Evolutionary conservation across 352 stramenopile genomes (phyloP), one percentile per base, ranked within the genome.

Genomic region (Phytophthora ramorum): DNA sequence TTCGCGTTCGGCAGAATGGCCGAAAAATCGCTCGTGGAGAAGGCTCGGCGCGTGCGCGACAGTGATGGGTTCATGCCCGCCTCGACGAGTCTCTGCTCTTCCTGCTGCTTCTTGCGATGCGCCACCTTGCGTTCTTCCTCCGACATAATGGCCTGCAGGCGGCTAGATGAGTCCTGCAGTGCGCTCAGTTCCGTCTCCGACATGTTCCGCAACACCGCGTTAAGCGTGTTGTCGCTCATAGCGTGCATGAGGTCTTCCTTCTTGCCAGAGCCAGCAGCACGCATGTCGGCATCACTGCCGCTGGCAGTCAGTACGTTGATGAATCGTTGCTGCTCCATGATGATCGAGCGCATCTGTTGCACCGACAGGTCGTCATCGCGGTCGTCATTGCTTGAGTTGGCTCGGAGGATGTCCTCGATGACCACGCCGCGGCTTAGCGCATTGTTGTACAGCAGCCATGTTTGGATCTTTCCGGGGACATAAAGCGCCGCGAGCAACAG

Each of bases 391-490:
- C 78, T 73, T 34, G 82, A 89, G 72, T 88, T 92, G 35, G 84
- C 67, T 51, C 84, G 80, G 24, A 99, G 72, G 63, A 99, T 99
- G 73, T 99, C 96, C 62, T 98, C 96, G 24, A 99, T 98, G 32
- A 99, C 97, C 14, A 99, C 96, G 66, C 97, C 96, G 44, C 91
- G 85, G 19, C 92, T 98, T 28, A 99, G 71, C 17, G 97, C 97
- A 69, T 99, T 99, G 79, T 99, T 97, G 80, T 98, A 99, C 2
- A 99, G 79, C 47, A 99, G 76, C 96, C 95, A 99, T 30, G 96
- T 99, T 76, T 99, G 96, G 43, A 98, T 93, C 65, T 97, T 92
- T 55, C 92, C 85, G 13, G 92, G 92, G 44, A 98, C 81, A 58
- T 90, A 88, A 6, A 91, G 91, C 78, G 95, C 92, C 28, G 89